Evolutionary conservation across 139 green algal genomes (phyloP).

Genomic region (Desmodesmus armatus): DNA sequence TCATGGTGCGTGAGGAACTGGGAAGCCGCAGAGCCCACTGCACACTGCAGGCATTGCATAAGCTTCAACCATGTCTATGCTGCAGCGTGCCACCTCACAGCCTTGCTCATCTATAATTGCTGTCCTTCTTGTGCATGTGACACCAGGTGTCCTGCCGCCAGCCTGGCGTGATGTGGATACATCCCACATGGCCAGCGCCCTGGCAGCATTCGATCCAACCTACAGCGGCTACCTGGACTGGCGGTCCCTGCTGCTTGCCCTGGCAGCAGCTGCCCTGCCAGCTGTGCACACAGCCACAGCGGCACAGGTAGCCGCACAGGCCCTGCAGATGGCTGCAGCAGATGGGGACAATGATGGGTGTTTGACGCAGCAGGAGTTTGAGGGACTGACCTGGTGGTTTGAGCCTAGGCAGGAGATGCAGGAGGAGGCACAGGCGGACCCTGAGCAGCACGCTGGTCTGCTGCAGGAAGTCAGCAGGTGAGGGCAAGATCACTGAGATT

Average conservation of each 20-base stretch:
- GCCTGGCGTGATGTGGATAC: slow-evolving; percentile 21
- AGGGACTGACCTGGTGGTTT: slow-evolving; percentile 63
- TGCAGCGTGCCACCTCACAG: too few relatives aligned
- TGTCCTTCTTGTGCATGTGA: neutral
- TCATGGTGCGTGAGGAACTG: too few relatives aligned
- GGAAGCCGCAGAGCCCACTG: too few relatives aligned
- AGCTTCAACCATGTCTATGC: too few relatives aligned
- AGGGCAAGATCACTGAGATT: neutral
- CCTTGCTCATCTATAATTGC: too few relatives aligned
- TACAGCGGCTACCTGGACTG: slow-evolving; percentile 68
- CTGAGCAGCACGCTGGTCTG: neutral
- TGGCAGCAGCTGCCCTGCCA: slow-evolving; percentile 59
- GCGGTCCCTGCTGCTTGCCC: slow-evolving; percentile 61
- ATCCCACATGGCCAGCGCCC: slow-evolving; percentile 45
- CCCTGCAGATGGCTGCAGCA: slow-evolving; percentile 16
- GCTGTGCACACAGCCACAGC: slow-evolving; percentile 40
- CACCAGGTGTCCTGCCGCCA: slow-evolving; percentile 35
- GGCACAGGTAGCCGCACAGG: slow-evolving; percentile 34
- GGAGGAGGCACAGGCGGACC: neutral
- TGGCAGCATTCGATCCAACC: slow-evolving; percentile 60
- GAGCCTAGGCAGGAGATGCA: slow-evolving; percentile 47
- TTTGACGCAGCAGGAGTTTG: slow-evolving; percentile 59
- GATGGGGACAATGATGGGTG: slow-evolving; percentile 54
- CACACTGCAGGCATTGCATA: too few relatives aligned
- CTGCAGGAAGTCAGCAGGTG: neutral